Conservation (phyloP, 1,284 basidiomycete species). For the Cutaneotrichosporon mucoides region DNA sequence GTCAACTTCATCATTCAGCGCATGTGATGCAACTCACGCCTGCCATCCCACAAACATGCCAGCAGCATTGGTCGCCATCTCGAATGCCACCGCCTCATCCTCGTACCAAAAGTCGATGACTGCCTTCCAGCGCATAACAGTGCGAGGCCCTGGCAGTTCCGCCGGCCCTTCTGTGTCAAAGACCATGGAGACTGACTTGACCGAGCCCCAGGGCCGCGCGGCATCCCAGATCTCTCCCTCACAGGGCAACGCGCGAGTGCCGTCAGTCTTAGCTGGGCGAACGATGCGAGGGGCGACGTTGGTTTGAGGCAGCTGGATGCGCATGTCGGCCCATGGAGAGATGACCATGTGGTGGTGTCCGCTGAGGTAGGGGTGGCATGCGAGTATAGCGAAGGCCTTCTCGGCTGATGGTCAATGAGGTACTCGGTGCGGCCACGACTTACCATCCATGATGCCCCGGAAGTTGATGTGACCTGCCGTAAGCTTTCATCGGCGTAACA, state of each 20-base stretch:
- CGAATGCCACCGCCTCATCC: conserved; percentile 71
- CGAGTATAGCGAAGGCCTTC: conserved; percentile 76
- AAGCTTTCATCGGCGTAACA: not conserved
- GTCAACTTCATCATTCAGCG: not conserved
- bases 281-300: conserved; percentile 41
- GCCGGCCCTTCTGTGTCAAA: conserved; percentile 60
- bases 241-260: conserved; percentile 59
- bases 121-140: conserved; percentile 56
- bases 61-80: conserved; percentile 52
- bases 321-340: conserved; percentile 64
- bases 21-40: conserved; percentile 25
- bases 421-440: no score
- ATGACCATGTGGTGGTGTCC: conserved; percentile 56
- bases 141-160: conserved; percentile 56
- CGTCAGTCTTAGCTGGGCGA: conserved; percentile 22
- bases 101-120: conserved; percentile 85
- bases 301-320: conserved; percentile 53
- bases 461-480: conserved; percentile 7
- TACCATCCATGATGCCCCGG: not conserved
- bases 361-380: conserved; percentile 63
- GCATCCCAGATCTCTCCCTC: conserved; percentile 63
- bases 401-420: conserved; percentile 65
- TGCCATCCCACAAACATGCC: conserved; percentile 34
- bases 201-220: conserved; percentile 60
- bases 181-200: conserved; percentile 32